Conservation (phyloP, 2,329 filamentous ascomycete genomes). For the Fusarium camptoceras region DNA sequence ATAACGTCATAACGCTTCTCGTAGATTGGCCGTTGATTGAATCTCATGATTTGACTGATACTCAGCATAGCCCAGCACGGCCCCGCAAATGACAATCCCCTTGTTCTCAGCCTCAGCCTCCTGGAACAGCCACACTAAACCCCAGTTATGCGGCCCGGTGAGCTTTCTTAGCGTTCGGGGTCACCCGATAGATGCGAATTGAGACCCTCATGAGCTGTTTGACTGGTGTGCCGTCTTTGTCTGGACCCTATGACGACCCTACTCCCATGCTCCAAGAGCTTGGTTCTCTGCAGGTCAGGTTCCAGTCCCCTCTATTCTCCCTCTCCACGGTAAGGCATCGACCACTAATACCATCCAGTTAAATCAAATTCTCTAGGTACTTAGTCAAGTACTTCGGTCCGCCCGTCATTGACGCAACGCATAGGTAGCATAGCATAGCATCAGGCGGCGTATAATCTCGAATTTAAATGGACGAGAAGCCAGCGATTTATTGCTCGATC, state of each 20-base stretch:
- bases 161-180: conserved; percentile 41
- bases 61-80: conserved; percentile 5
- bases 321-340: not conserved
- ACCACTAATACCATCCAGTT: conserved; percentile 4
- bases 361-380: not conserved
- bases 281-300: conserved; percentile 42
- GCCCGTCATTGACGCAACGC: conserved; percentile 31
- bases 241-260: conserved; percentile 27
- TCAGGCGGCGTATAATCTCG: conserved; percentile 20
- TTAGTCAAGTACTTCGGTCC: conserved; percentile 19
- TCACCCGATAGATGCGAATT: conserved; percentile 30
- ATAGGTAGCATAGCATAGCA: conserved; percentile 1
- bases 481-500: conserved; percentile 18
- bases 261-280: conserved; percentile 20
- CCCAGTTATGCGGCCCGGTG: conserved; percentile 40
- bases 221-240: conserved; percentile 37
- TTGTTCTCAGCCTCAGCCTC: conserved; percentile 38
- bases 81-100: conserved; percentile 25
- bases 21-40: not conserved
- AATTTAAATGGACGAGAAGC: conserved; percentile 9
- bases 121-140: conserved; percentile 22
- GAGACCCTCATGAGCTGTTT: conserved; percentile 25
- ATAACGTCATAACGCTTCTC: not conserved
- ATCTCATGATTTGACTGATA: conserved; percentile 8
- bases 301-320: conserved; percentile 37